Evolutionary conservation across 139 green algal species (phyloP).

Genomic region (Gonium pectorale): DNA sequence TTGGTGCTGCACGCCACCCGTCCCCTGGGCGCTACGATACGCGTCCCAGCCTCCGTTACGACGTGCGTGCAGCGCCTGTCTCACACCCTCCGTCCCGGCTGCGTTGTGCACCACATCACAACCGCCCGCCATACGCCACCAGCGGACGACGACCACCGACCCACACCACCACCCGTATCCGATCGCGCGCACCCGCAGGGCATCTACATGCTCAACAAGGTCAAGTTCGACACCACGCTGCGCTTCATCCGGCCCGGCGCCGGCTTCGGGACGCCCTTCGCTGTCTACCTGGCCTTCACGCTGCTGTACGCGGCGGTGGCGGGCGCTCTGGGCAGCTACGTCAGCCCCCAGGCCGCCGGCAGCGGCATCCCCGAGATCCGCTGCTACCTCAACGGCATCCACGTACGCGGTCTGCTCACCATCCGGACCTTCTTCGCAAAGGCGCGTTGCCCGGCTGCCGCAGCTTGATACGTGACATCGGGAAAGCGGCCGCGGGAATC

Average conservation of each 20-base stretch:
- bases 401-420: slow-evolving; percentile 72
- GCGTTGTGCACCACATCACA: too few species aligned
- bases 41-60: too few species aligned
- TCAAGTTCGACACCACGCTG: slow-evolving; percentile 33
- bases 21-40: too few species aligned
- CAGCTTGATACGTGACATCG: too few species aligned
- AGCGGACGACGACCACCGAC: too few species aligned
- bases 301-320: slow-evolving; percentile 56
- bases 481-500: too few species aligned
- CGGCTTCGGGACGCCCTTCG: slow-evolving; percentile 32
- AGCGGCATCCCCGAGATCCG: slow-evolving; percentile 85
- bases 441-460: too few species aligned
- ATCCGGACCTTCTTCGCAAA: slow-evolving; percentile 84
- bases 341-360: slow-evolving; percentile 74
- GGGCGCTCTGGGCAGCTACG: slow-evolving; percentile 67
- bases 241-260: slow-evolving; percentile 3
- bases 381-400: slow-evolving; percentile 84
- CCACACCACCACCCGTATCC: too few species aligned
- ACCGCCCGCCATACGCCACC: too few species aligned
- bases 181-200: neutral
- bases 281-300: slow-evolving; percentile 43
- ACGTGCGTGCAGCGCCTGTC: too few species aligned
- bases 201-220: slow-evolving; percentile 31
- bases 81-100: too few species aligned
- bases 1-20: too few species aligned